Conservation (phyloP, 2,329 filamentous ascomycete genomes). For the Aspergillus sp. region DNA sequence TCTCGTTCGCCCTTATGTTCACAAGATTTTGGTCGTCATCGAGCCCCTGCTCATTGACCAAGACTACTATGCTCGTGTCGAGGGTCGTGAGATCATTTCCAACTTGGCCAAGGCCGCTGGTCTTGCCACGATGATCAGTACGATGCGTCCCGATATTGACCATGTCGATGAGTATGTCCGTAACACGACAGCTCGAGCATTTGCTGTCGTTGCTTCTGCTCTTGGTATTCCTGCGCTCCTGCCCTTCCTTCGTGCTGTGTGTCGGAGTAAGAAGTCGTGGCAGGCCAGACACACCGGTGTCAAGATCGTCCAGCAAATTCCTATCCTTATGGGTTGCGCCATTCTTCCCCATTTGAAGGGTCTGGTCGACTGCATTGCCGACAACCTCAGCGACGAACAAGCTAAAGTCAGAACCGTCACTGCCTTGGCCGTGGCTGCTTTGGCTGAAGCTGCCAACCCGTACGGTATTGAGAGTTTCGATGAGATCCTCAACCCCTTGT, state of each 20-base stretch:
- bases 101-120: conserved; percentile 96
- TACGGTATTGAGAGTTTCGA: conserved; percentile 99
- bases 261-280: conserved; percentile 98
- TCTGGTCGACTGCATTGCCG: conserved; percentile 91
- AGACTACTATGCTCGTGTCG: conserved; percentile 97
- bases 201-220: conserved; percentile 94
- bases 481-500: conserved; percentile 93
- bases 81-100: conserved; percentile 97
- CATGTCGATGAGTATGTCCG: conserved; percentile 98
- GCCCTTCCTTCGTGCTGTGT: conserved; percentile 92
- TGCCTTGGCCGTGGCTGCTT: conserved; percentile 86
- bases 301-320: conserved; percentile 98
- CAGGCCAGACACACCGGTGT: conserved; percentile 96
- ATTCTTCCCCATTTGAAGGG: conserved; percentile 94
- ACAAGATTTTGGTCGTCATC: conserved; percentile 98
- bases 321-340: conserved; percentile 97
- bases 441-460: conserved; percentile 94
- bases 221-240: conserved; percentile 93
- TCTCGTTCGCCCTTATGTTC: conserved; percentile 90
- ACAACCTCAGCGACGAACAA: conserved; percentile 95
- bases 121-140: conserved; percentile 98
- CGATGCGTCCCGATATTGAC: conserved; percentile 98
- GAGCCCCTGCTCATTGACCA: conserved; percentile 99
- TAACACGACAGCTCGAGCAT: conserved; percentile 95
- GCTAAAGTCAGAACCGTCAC: conserved; percentile 97